Percentiles rank a stretch among this genome's conserved stretches.
Conservation (phyloP, 345 rosid species). For the Aquilaria malaccensis region DNA sequence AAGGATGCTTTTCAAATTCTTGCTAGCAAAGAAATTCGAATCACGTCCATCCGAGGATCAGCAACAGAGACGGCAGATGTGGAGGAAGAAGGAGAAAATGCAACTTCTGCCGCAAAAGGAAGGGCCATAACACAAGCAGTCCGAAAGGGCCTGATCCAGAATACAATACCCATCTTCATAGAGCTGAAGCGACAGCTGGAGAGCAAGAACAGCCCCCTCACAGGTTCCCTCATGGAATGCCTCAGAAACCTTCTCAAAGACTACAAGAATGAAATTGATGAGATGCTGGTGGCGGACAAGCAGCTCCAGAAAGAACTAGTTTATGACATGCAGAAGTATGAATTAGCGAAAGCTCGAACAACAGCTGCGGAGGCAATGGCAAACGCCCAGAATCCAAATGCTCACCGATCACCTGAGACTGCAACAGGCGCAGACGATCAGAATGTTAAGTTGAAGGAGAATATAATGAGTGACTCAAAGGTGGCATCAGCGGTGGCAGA, state of each 20-base stretch:
- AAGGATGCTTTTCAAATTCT: slow-evolving; percentile 90
- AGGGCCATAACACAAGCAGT: slow-evolving; percentile 86
- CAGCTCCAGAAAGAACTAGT: slow-evolving; percentile 94
- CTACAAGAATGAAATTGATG: slow-evolving; percentile 91
- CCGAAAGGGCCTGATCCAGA: slow-evolving; percentile 79
- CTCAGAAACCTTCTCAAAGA: slow-evolving; percentile 81
- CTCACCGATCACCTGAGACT: slow-evolving; percentile 20
- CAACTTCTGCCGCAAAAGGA: slow-evolving; percentile 63
- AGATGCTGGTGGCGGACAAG: slow-evolving; percentile 81
- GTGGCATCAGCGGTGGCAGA: slow-evolving; percentile 65
- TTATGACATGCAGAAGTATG: slow-evolving; percentile 87
- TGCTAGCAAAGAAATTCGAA: slow-evolving; percentile 82
- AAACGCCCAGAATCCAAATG: slow-evolving; percentile 24
- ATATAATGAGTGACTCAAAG: slow-evolving; percentile 24
- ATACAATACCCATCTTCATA: slow-evolving; percentile 91
- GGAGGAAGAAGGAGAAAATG: slow-evolving; percentile 40
- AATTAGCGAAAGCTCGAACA: slow-evolving; percentile 55
- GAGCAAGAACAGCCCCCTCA: slow-evolving; percentile 87
- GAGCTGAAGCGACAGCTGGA: slow-evolving; percentile 87
- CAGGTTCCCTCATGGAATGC: slow-evolving; percentile 92
- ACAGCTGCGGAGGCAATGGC: slow-evolving; percentile 45
- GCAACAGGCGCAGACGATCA: slow-evolving; percentile 3
- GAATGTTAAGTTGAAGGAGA: slow-evolving; percentile 11
- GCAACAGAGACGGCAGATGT: slow-evolving; percentile 47
- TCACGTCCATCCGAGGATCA: slow-evolving; percentile 47